A percentile compares a stretch with the other conserved stretches of the same genome.
Conservation (phyloP, 2,329 filamentous ascomycete genomes). For the Ceratocystis cacaofunesta region DNA sequence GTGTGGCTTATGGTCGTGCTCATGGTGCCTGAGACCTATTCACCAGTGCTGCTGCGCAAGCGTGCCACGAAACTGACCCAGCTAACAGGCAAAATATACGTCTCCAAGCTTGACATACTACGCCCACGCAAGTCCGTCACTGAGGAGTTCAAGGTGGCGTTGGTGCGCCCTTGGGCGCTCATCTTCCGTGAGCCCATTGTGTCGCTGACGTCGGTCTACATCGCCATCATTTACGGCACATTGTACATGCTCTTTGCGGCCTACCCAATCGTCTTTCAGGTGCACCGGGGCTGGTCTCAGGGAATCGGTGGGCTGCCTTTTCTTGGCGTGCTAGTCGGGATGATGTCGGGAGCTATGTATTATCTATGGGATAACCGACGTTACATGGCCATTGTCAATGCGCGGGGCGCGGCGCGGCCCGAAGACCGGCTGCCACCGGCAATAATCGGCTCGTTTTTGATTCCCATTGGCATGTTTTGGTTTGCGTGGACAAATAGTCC, state of each 20-base stretch:
- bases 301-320: constrained; percentile 48
- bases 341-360: constrained; percentile 41
- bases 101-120: constrained; percentile 33
- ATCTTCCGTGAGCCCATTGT: constrained; percentile 55
- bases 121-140: constrained; percentile 30
- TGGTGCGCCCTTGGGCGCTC: constrained; percentile 49
- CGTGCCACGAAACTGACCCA: constrained; percentile 37
- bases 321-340: constrained; percentile 48
- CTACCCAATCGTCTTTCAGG: constrained; percentile 48
- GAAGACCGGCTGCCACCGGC: constrained; percentile 47
- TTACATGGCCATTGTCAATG: constrained; percentile 31
- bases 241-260: constrained; percentile 41
- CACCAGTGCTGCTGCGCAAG: constrained; percentile 39
- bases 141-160: constrained; percentile 38
- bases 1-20: constrained; percentile 40
- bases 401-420: constrained; percentile 43
- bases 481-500: constrained; percentile 49
- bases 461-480: constrained; percentile 49
- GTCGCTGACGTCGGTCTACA: constrained; percentile 46
- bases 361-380: constrained; percentile 39
- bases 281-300: constrained; percentile 40
- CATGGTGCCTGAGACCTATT: constrained; percentile 45
- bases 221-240: constrained; percentile 43
- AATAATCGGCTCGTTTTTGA: constrained; percentile 41
- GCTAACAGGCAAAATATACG: constrained; percentile 40